These are phyloP conservation scores for Polytrichum formosum DNA, from an alignment of 225 moss, liverwort and hornwort species.

Conservation along the genomic window DNA sequence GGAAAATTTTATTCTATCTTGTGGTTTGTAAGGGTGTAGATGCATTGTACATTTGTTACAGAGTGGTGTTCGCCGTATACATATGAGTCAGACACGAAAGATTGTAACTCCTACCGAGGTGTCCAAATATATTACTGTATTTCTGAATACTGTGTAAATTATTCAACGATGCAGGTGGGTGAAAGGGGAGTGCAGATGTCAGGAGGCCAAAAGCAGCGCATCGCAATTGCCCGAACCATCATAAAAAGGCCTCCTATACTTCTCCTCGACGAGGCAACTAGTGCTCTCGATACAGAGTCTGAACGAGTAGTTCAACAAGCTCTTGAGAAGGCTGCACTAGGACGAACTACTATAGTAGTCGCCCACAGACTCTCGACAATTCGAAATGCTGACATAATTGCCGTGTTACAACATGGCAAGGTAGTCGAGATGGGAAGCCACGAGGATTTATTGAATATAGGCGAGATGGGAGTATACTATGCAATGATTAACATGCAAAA, in stretches of 20 bases:
- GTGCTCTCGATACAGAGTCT: conserved; percentile 65
- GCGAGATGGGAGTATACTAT: conserved; percentile 44
- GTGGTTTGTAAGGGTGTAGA: neutral
- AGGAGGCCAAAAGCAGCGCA: conserved; percentile 60
- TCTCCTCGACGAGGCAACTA: conserved; percentile 73
- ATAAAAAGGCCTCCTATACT: conserved; percentile 61
- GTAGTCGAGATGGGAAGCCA: conserved; percentile 70
- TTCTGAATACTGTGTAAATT: neutral
- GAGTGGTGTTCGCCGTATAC: too few relatives aligned
- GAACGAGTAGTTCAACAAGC: conserved; percentile 58
- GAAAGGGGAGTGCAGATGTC: conserved; percentile 67
- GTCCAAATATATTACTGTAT: too few relatives aligned
- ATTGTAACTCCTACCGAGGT: too few relatives aligned
- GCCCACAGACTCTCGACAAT: conserved; percentile 62
- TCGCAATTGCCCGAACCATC: conserved; percentile 71
- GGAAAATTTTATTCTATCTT: neutral
- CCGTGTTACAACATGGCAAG: conserved; percentile 54
- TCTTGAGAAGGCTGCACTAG: conserved; percentile 41
- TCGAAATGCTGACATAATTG: conserved; percentile 54
- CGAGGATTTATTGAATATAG: conserved; percentile 41
- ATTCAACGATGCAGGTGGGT: conserved; percentile 49
- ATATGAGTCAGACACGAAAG: too few relatives aligned
- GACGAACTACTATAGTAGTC: conserved; percentile 55
- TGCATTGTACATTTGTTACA: too few relatives aligned
- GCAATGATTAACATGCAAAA: conserved; percentile 54